Percentiles rank a stretch among this genome's conserved stretches.
Evolutionary conservation across 2,329 filamentous ascomycete species (phyloP).

Genomic region (Alternaria gaisen): DNA sequence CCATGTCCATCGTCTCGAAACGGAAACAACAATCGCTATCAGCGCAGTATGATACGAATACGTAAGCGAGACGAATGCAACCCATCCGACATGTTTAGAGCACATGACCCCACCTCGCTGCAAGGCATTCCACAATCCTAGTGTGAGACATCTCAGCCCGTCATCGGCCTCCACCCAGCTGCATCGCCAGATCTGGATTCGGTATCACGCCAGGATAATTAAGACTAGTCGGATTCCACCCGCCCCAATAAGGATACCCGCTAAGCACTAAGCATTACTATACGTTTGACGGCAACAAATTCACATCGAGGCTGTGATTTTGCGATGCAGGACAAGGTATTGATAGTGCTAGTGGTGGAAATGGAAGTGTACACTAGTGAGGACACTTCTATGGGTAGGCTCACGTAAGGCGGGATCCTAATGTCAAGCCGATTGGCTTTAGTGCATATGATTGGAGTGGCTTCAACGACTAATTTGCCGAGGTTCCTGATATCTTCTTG

Average conservation of each 20-base stretch:
- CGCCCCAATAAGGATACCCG: constrained; percentile 8
- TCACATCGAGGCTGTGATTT: constrained; percentile 8
- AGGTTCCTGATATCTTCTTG: not conserved
- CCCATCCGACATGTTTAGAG: not conserved
- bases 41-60: not conserved
- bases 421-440: not conserved
- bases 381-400: constrained; percentile 4
- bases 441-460: not conserved
- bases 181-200: constrained; percentile 10
- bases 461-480: not conserved
- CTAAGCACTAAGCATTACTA: constrained; percentile 13
- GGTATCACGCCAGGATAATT: constrained; percentile 1
- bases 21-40: not conserved
- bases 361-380: constrained; percentile 3
- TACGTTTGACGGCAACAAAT: not conserved
- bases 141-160: constrained; percentile 3
- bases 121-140: not conserved
- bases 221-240: constrained; percentile 4
- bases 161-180: not conserved
- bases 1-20: not conserved
- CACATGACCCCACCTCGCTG: constrained; percentile 10
- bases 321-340: not conserved
- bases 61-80: not conserved
- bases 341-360: not conserved
- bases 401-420: constrained; percentile 12